Conservation (phyloP, 2,329 filamentous ascomycete genomes). For the Teratosphaeria nubilosa region DNA sequence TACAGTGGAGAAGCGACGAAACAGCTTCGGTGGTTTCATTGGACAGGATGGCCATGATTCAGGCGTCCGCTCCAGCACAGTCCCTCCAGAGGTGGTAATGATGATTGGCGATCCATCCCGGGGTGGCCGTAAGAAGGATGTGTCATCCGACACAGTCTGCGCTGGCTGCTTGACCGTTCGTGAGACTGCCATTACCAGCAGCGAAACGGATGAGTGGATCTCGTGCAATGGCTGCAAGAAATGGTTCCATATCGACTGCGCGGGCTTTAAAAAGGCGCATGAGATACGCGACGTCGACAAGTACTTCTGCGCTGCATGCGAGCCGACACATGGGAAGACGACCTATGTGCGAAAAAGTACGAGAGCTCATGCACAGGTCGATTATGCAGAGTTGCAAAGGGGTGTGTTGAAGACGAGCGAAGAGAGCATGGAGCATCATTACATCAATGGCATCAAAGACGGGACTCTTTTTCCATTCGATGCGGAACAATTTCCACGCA, state of each 20-base stretch:
- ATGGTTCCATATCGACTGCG: constrained; percentile 60
- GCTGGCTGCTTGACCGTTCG: constrained; percentile 48
- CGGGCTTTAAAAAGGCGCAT: constrained; percentile 53
- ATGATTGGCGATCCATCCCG: constrained; percentile 20
- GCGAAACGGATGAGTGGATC: constrained; percentile 53
- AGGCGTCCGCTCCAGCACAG: constrained; percentile 15
- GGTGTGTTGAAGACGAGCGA: constrained; percentile 56
- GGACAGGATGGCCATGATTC: no score
- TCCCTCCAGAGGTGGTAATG: constrained; percentile 20
- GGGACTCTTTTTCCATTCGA: constrained; percentile 48
- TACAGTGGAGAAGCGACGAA: constrained; percentile 9
- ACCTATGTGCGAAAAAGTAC: constrained; percentile 58
- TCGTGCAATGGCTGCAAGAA: constrained; percentile 58
- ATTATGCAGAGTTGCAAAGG: constrained; percentile 58
- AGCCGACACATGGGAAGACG: constrained; percentile 50
- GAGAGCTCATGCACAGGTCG: constrained; percentile 54
- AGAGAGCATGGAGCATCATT: constrained; percentile 56
- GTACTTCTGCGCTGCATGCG: constrained; percentile 53
- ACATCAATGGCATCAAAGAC: constrained; percentile 57
- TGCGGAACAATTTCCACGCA: constrained; percentile 52
- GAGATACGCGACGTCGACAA: constrained; percentile 59
- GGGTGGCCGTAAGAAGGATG: constrained; percentile 14
- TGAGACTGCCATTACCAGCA: constrained; percentile 35
- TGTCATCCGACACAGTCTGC: constrained; percentile 39
- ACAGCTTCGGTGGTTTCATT: constrained; percentile 14